These are phyloP conservation scores for Rutstroemia sp. DNA, from an alignment of 2,329 filamentous ascomycete genomes.

Conservation along the genomic window DNA sequence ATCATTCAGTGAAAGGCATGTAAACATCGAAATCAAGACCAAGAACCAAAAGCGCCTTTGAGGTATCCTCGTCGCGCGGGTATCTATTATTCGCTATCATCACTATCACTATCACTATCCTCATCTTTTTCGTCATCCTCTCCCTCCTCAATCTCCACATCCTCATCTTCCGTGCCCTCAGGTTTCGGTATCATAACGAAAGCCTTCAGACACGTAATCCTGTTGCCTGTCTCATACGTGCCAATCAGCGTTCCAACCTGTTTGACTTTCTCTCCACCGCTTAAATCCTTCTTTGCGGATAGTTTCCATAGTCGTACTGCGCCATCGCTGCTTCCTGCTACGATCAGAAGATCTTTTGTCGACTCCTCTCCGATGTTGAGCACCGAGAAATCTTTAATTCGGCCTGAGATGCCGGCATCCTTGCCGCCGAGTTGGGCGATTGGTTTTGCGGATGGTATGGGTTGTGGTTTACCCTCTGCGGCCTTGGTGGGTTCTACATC, in stretches of 20 bases:
- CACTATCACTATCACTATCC: conserved; percentile 17
- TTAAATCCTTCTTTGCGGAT: conserved; percentile 25
- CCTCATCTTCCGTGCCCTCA: conserved; percentile 47
- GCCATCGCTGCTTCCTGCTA: conserved; percentile 80
- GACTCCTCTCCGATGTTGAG: conserved; percentile 30
- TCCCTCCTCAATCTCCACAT: conserved; percentile 20
- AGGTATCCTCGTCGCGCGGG: conserved; percentile 8
- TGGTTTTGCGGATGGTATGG: conserved; percentile 54
- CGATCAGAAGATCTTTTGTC: conserved; percentile 46
- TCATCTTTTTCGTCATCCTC: conserved; percentile 18
- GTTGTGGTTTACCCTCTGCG: conserved; percentile 34
- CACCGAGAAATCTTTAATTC: conserved; percentile 85
- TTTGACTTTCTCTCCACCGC: conserved; percentile 30
- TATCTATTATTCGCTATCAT: conserved; percentile 29
- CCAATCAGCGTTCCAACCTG: conserved; percentile 52
- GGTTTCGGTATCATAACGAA: conserved; percentile 75
- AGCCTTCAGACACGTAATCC: conserved; percentile 81
- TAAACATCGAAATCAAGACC: too few species aligned
- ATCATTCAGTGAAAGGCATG: too few species aligned
- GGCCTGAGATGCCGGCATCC: conserved; percentile 57
- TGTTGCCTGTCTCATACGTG: conserved; percentile 75
- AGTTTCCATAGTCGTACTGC: conserved; percentile 72
- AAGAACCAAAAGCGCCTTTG: too few species aligned
- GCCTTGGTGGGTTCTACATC: conserved; percentile 34
- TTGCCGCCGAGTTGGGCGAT: conserved; percentile 75